Evolutionary conservation across 257 asterid genomes (phyloP), one percentile per base, ranked within the genome.

Genomic region (Echites panduratus): DNA sequence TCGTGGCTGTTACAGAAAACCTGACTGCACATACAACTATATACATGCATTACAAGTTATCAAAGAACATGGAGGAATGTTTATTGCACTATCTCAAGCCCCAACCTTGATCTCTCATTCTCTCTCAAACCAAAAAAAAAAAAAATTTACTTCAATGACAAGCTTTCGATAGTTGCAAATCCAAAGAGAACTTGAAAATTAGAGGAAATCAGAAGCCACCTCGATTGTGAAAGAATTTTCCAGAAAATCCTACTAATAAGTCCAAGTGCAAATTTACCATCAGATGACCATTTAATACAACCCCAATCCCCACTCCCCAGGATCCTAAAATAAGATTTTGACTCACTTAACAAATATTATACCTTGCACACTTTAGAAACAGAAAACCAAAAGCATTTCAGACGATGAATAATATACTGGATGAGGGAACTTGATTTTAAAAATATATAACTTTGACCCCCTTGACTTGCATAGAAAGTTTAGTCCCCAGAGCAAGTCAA

Each of bases 1-100:
- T 62, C 73, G 84, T 80, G 75, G 85, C 56, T 78, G 84, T 66
- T 82, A 86, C 76, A 86, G 73, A 85, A 84, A 79, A 82, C 95
- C 95, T 84, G 90, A 84, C 89, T 84, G 93, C 89, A 83, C 77
- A 86, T 57, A 78, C 71, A 84, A 78, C 73, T 77, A 87, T 73
- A 77, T 32, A 79, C 54, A 73, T 41, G 22, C 57, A 26, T 29
- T 48, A 66, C 73, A 68, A 19, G 70, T 19, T 17, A 20, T 19
- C 49, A 38, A 19, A 2, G 9, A 7, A 11, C 47, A 24, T 5
- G 16, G 14, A 3, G 48, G 20, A 32, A 19, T 12, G 7, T 17
- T 17, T 29, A 1, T 5, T 49, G 48, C 63, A 64, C 19, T 19
- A 64, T 64, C 69, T 10, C 49, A 64, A 64, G 12, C 11, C 44